A percentile compares a stretch with the other conserved stretches of the same genome.
These are phyloP conservation scores for Amylocarpus encephaloides DNA, from an alignment of 2,329 filamentous ascomycete species.

Conservation along the genomic window DNA sequence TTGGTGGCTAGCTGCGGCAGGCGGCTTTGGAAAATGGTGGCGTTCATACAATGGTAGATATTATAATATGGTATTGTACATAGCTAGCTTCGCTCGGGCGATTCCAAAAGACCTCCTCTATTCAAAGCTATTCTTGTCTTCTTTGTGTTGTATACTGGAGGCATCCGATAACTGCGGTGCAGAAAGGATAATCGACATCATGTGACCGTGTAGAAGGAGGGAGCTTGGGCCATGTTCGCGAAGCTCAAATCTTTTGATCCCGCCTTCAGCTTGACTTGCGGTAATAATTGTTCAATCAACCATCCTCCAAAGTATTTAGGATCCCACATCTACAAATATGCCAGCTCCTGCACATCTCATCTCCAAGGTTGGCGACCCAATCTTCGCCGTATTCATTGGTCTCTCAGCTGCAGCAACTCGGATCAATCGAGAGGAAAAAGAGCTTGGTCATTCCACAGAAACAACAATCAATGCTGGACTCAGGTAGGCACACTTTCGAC, in stretches of 20 bases:
- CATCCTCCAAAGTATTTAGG: background rate
- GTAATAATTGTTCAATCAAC: too few relatives aligned
- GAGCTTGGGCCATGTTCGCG: background rate
- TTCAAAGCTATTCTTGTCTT: background rate
- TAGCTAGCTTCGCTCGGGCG: background rate
- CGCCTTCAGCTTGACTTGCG: too few relatives aligned
- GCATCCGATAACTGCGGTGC: background rate
- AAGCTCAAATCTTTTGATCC: background rate
- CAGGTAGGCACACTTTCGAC: constrained; percentile 21
- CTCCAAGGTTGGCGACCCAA: constrained; percentile 43
- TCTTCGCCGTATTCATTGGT: constrained; percentile 49
- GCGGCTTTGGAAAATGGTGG: background rate
- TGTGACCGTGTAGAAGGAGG: background rate
- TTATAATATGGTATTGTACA: constrained; percentile 5
- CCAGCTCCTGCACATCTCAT: constrained; percentile 28
- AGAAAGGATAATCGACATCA: background rate
- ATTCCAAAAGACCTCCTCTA: constrained; percentile 2
- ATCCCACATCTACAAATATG: constrained; percentile 19
- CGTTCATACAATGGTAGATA: constrained; percentile 2
- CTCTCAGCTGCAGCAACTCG: constrained; percentile 44
- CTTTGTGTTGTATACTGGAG: background rate
- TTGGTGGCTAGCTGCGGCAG: background rate
- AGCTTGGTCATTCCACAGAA: constrained; percentile 29
- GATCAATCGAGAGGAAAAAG: constrained; percentile 48
- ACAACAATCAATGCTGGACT: constrained; percentile 29